Base-by-base conservation (phyloP, 768 basidiomycete genomes). In the Mycena belliarum region DNA sequence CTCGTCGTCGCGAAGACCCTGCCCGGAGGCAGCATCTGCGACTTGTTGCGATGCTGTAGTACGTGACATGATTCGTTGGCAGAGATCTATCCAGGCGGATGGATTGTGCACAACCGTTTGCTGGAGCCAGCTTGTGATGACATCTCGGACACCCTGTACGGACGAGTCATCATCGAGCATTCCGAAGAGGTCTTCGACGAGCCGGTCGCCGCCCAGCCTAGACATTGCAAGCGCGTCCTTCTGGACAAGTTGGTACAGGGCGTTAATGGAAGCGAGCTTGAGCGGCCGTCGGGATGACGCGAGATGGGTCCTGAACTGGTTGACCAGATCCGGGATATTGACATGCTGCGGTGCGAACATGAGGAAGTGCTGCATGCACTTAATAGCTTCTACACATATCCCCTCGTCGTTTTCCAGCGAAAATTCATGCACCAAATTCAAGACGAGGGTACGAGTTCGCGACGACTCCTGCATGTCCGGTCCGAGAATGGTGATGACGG, bases 81-180 rank as follows among this genome's bases (percentile, higher is more conserved):
- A 98, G 1, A 98, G 80, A 68, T 95, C 95, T 54, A 99, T 97
- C 97, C 97, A 99, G 1, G 95, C 97, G 0, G 91, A 94, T 0
- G 97, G 96, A 60, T 95, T 92, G 55, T 91, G 84, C 20, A 91
- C 80, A 1, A 93, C 95, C 0, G 97, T 98, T 71, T 99, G 97
- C 61, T 90, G 85, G 8, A 98, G 78, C 97, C 97, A 99, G 62
- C 90, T 93, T 14, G 84, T 78, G 64, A 98, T 98, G 56, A 98
- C 94, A 60, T 93, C 89, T 28, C 91, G 81, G 23, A 98, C 95
- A 5, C 97, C 97, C 62, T 96, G 89, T 16, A 98, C 89, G 3
- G 88, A 91, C 0, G 95, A 88, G 68, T 97, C 94, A 64, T 94
- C 95, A 67, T 99, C 96, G 41, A 99, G 75, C 84, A 98, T 89